These are phyloP conservation scores for Rhodosporidiobolus odoratus DNA, from an alignment of 768 basidiomycete genomes.

Conservation along the genomic window DNA sequence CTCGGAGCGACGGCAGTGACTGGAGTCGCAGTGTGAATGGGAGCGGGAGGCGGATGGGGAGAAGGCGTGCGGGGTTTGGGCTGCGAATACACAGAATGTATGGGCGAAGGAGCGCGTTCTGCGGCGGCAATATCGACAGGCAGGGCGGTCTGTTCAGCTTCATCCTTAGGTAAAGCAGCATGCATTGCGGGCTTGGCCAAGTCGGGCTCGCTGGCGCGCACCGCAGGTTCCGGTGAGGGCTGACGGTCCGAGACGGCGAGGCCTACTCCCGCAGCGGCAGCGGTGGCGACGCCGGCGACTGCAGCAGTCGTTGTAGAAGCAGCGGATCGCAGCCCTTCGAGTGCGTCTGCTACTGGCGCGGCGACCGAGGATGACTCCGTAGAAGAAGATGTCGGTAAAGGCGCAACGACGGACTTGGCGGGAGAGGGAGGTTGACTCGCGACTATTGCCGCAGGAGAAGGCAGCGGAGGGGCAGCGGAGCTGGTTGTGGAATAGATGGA, in stretches of 20 bases:
- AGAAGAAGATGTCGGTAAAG: not conserved
- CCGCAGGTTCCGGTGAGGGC: not conserved
- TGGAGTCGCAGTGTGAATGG: not conserved
- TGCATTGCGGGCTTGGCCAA: too few relatives aligned
- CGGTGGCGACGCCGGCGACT: not conserved
- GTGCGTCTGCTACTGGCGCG: not conserved
- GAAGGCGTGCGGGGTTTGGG: too few relatives aligned
- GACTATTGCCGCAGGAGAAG: too few relatives aligned
- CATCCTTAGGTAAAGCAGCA: not conserved
- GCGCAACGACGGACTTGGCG: not conserved
- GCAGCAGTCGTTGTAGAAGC: not conserved
- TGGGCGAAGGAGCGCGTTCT: not conserved
- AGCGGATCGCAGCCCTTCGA: not conserved
- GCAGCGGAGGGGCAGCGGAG: not conserved
- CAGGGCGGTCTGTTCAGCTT: not conserved
- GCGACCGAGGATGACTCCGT: too few relatives aligned
- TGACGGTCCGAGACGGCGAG: not conserved
- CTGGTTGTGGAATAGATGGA: slow-evolving; percentile 20
- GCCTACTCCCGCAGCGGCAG: not conserved
- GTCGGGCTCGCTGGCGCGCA: too few relatives aligned
- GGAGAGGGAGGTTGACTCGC: not conserved
- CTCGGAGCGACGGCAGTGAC: not conserved
- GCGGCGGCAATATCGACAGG: not conserved
- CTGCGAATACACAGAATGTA: not conserved
- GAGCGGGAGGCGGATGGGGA: not conserved